Percentiles rank a stretch among this genome's conserved stretches.
Evolutionary conservation across 2,329 filamentous ascomycete genomes (phyloP).

Genomic region (Mycosphaerella arachidis): DNA sequence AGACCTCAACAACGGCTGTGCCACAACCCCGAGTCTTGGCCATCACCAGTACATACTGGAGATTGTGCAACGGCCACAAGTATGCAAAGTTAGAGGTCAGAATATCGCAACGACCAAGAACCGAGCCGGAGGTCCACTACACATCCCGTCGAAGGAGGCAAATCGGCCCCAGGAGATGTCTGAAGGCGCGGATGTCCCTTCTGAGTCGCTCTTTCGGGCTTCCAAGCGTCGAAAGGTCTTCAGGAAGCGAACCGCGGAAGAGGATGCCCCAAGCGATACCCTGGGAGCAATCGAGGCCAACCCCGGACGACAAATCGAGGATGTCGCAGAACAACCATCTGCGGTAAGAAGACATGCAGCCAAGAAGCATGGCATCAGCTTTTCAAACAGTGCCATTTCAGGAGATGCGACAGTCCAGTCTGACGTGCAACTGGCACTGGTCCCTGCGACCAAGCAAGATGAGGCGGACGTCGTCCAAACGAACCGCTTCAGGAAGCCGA

Average conservation of each 20-base stretch:
- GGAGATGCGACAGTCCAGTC: neutral
- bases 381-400: slow-evolving; percentile 16
- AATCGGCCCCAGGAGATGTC: neutral
- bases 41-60: neutral
- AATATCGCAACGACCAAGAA: neutral
- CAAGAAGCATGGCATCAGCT: slow-evolving; percentile 30
- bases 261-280: slow-evolving; percentile 16
- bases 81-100: neutral
- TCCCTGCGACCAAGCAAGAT: slow-evolving; percentile 12
- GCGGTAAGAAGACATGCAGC: slow-evolving; percentile 13
- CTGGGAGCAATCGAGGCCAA: neutral
- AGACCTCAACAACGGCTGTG: too few species aligned
- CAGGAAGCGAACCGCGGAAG: slow-evolving; percentile 40
- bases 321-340: neutral
- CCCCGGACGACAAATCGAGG: neutral
- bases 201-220: slow-evolving; percentile 41
- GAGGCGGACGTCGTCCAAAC: slow-evolving; percentile 31
- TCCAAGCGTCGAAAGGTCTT: slow-evolving; percentile 50
- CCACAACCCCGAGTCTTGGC: neutral
- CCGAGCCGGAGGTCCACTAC: neutral
- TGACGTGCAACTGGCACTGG: slow-evolving; percentile 8
- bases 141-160: neutral
- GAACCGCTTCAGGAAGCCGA: slow-evolving; percentile 67
- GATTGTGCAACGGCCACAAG: neutral
- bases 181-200: neutral